Evolutionary conservation across 352 stramenopile genomes (phyloP).

Genomic region (Globisporangium canariense): DNA sequence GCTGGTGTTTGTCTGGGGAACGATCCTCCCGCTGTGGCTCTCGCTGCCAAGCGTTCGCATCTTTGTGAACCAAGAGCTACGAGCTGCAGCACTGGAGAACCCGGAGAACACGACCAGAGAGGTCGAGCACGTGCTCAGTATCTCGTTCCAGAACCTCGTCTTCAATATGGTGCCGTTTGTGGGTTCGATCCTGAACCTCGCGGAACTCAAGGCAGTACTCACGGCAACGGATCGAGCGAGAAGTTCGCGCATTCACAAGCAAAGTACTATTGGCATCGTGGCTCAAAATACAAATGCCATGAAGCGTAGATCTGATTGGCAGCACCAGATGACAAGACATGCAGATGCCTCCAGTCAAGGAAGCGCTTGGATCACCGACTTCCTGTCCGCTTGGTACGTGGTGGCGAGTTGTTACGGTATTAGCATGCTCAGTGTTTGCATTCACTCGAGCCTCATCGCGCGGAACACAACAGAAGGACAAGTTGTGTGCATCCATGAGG

Average conservation of each 20-base stretch:
- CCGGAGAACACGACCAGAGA: conserved; percentile 1
- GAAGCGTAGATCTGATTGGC: background rate
- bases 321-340: background rate
- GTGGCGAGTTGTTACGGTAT: background rate
- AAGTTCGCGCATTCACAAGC: background rate
- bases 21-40: background rate
- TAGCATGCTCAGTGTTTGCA: background rate
- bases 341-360: background rate
- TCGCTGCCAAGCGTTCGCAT: background rate
- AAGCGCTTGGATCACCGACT: background rate
- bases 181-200: background rate
- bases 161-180: background rate
- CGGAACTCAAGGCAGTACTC: conserved; percentile 3
- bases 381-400: background rate
- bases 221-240: background rate
- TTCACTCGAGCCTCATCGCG: background rate
- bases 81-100: background rate
- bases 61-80: background rate
- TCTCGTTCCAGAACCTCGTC: background rate
- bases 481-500: background rate
- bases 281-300: too few species aligned
- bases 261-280: background rate
- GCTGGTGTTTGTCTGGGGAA: conserved; percentile 5
- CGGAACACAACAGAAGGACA: background rate
- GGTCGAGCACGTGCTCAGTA: background rate